phyloP scores from a whole-genome alignment of 2,329 filamentous ascomycete species.

The Alternaria ventricosa region DNA sequence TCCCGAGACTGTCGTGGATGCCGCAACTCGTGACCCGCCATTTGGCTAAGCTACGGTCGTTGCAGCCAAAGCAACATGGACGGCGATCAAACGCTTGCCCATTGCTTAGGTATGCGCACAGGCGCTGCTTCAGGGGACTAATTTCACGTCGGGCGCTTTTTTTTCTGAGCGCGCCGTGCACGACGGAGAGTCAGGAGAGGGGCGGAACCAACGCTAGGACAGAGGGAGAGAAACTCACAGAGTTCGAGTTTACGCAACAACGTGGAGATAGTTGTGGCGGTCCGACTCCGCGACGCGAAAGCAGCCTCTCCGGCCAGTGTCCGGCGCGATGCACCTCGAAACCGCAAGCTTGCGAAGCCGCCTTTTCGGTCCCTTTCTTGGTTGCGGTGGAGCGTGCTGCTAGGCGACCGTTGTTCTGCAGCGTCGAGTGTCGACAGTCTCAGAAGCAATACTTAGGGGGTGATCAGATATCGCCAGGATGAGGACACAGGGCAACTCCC shows the following conservation, averaged over 20 bases:
- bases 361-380: slow-evolving; percentile 22
- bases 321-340: slow-evolving; percentile 19
- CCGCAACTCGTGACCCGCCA: slow-evolving; percentile 30
- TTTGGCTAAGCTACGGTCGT: slow-evolving; percentile 33
- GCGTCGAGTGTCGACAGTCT: slow-evolving; percentile 3
- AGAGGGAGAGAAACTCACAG: slow-evolving; percentile 10
- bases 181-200: slow-evolving; percentile 25
- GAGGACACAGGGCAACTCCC: slow-evolving; percentile 14
- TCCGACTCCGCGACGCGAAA: slow-evolving; percentile 24
- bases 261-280: slow-evolving; percentile 31
- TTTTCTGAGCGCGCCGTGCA: slow-evolving; percentile 22
- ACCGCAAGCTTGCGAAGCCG: slow-evolving; percentile 8
- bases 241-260: slow-evolving; percentile 28
- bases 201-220: slow-evolving; percentile 29
- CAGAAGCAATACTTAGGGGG: slow-evolving; percentile 9
- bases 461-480: slow-evolving; percentile 3
- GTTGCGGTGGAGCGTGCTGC: not conserved
- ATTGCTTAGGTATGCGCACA: slow-evolving; percentile 41
- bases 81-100: slow-evolving; percentile 50
- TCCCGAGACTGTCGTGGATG: slow-evolving; percentile 29
- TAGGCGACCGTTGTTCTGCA: slow-evolving; percentile 16
- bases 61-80: slow-evolving; percentile 37
- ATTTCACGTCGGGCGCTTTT: slow-evolving; percentile 27
- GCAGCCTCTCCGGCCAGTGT: slow-evolving; percentile 20
- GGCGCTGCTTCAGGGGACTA: slow-evolving; percentile 42